Evolutionary conservation across 208 protist species (phyloP), one percentile per base, ranked within the genome.

Genomic region (Leishmania guyanensis): DNA sequence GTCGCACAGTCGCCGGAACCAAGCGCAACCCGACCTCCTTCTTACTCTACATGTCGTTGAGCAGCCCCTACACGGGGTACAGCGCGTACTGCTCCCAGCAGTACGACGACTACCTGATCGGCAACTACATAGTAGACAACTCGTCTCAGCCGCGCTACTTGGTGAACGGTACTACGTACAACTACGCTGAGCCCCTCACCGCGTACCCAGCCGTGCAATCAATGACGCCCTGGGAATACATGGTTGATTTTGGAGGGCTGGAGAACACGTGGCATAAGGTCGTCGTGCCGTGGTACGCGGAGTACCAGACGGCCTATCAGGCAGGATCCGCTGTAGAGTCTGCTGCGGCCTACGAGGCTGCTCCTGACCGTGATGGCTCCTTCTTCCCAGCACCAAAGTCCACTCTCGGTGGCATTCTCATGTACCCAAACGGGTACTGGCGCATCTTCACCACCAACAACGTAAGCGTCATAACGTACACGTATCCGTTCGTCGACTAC

Each of bases 71-170:
- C 69, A 77, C 82, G 22, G 91, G 89, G n/a, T 94, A 88, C 80
- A 83, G 91, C 78, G 91, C 89, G 29, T 94, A 90, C 79, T 94
- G 91, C 85, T 89, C 87, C 5, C 65, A 53, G 39, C 91, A 94
- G 85, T 91, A 92, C 80, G 36, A 70, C 29, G 60, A 54, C 60
- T 39, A 65, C 69, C 53, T 89, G 26, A 62, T 87, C 26, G 88
- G 90, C 51, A 88, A 86, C 62, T 87, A 90, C 78, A 83, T 82
- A 58, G 76, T n/a, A 6, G 69, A 86, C 58, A 86, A 86, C 64
- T 56, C 75, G 46, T 83, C 80, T 6, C 76, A 89, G 56, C 75
- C 75, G 22, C 86, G 89, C n/a, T 94, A 94, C 72, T 36, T 66
- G 14, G 82, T 94, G 29, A 81, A 75, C 80, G 48, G 17, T 29